Percentiles rank a stretch among this genome's conserved stretches.
Evolutionary conservation across 1,139 yeast genomes (phyloP).

Genomic region (Blastobotrys niveus): DNA sequence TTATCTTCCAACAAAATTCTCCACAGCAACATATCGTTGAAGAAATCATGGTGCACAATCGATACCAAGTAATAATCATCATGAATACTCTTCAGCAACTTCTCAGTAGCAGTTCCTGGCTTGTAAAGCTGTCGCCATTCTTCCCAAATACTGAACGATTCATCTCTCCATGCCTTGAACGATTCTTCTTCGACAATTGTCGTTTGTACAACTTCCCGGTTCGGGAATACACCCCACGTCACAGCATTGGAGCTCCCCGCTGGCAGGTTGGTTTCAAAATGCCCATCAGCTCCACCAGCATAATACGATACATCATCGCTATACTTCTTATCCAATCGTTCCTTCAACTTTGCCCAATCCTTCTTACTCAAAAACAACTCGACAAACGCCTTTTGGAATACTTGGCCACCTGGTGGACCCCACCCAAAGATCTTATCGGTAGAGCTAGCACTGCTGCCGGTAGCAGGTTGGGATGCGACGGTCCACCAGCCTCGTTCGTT

Average conservation of each 20-base stretch:
- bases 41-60: conserved; percentile 77
- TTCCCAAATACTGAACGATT: conserved; percentile 82
- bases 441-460: conserved; percentile 65
- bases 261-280: conserved; percentile 57
- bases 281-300: conserved; percentile 46
- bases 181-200: conserved; percentile 85
- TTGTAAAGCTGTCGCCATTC: conserved; percentile 88
- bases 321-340: conserved; percentile 47
- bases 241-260: conserved; percentile 60
- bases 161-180: conserved; percentile 89
- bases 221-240: conserved; percentile 95
- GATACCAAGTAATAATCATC: conserved; percentile 70
- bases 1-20: conserved; percentile 47
- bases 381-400: conserved; percentile 89
- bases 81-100: conserved; percentile 56
- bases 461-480: conserved; percentile 92
- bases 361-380: conserved; percentile 73
- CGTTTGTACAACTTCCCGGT: conserved; percentile 78
- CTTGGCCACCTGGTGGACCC: conserved; percentile 88
- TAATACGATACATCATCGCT: conserved; percentile 58
- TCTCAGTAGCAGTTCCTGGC: conserved; percentile 47
- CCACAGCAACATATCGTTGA: conserved; percentile 75
- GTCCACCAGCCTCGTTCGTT: conserved; percentile 77
- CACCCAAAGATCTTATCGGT: conserved; percentile 88
- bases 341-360: conserved; percentile 60